Base-by-base conservation (phyloP, 495 filamentous ascomycete species). In the Lophium mytilinum region DNA sequence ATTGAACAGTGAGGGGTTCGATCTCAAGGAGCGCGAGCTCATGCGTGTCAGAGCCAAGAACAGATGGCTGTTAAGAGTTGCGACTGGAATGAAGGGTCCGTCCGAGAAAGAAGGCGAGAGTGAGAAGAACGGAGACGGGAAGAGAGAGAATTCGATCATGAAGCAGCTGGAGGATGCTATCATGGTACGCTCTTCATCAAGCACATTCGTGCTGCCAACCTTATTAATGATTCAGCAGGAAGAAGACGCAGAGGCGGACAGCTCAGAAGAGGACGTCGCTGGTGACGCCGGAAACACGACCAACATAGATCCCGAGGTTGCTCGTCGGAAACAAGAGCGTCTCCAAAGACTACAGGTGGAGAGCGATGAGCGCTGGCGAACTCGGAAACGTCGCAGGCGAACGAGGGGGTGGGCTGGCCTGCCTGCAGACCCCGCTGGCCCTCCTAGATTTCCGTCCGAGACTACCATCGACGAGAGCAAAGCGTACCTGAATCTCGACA, bases 401-500 rank as follows among this genome's bases (percentile, higher is more conserved):
- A 90, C 83, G 50, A 78, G 80, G 55, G 80, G 79, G 9, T 89
- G 80, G 79, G 85, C 82, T 37, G 85, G 85, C 7, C 64, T 91
- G 33, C 85, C 86, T 12, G 78, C 88, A 42, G 88, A 91, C 71
- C 83, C 84, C 4, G 80, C 79, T 15, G 53, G 68, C 40, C 86
- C 86, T 14, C 87, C 87, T 39, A 81, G 88, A 45, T 91, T 86
- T 66, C 86, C 86, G 0, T 90, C 86, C 6, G 88, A 92, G 65
- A 89, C 84, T 9, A 90, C 88, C 0, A 79, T 93, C 53, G 83
- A 87, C 62, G 88, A 93, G 65, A 81, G 83, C 70, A 89, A 90
- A 64, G 74, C 76, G 15, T 83, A 82, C 62, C 73, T 93, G 37
- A 77, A 72, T 47, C 72, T 92, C 42, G 83, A 86, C 65, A 80